Evolutionary conservation across 495 filamentous ascomycete genomes (phyloP), one percentile per base, ranked within the genome.

Genomic region (Parmelia sp.): DNA sequence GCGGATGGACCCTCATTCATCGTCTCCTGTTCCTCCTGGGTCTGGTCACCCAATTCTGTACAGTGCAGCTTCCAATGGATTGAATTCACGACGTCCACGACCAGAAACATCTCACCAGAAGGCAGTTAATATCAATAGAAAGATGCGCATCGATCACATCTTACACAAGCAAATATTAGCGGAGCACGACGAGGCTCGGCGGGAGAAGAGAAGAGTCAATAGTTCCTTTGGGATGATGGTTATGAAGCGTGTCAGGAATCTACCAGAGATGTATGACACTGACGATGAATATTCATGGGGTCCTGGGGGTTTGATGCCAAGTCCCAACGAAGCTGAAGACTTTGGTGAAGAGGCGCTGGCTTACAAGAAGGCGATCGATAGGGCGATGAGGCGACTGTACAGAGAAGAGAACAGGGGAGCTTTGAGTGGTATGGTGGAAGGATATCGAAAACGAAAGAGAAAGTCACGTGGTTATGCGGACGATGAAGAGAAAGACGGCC

Each of bases 21-120:
- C 78, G 27, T 78, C 81, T 42, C 79, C 81, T 17, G 78, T 77
- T 10, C 82, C 82, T 49, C 77, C 79, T 36, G 77, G 79, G 31
- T 75, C 77, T 60, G 70, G 73, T 29, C 77, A 82, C 68, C 78
- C 78, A 37, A 70, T 79, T 7, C 67, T 83, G n/a, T 75, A 77
- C n/a, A 82, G 78, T 62, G 73, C 77, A 45, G 71, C 73, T 8
- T 57, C 64, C 12, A 69, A 67, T 36, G 69, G 62, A 4, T 33
- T 60, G 25, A 69, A 72, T 25, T 71, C 74, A 57, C 84, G 86
- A 61, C 85, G 88, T n/a, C 84, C 88, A 5, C 84, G 94, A 9
- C 93, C 92, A 6, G 82, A 96, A 25, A 98, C 94, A 1, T 88
- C 90, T 14, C 94, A 98, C 73, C 94, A 98, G 70, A 79, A 96